Base-by-base conservation (phyloP, 176 grass and related monocot species). In the Musa beccarii region DNA sequence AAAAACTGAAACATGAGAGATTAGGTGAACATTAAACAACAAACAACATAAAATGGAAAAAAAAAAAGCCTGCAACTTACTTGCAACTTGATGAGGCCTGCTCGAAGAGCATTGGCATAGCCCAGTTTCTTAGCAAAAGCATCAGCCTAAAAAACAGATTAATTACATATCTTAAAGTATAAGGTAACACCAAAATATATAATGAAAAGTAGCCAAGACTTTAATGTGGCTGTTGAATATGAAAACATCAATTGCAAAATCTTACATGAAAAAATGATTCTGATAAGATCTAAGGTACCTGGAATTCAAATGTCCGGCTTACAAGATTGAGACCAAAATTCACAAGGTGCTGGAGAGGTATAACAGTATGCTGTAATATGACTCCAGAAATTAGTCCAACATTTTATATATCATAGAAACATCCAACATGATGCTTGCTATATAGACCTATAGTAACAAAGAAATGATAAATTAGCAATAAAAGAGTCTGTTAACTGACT, bases 91-190 rank as follows among this genome's bases (percentile, higher is more conserved):
- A 99, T 85, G 72, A 99, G 91, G 73, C 86, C 86, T 63, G 79
- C 81, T 19, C 66, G 78, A 84, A 99, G 96, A 77, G 88, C 23
- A 75, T 81, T 59, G 10, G 91, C 69, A 82, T 99, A 99, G 22
- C 91, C 86, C 77, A 99, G 83, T 81, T 94, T 99, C 83, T 99
- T 99, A 53, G 96, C 96, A 88, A 95, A 99, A 63, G 88, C 86
- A 83, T 99, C 96, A 83, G 96, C 96, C 96, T 99, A 81, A 83
- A 77, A 59, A 43, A n/a, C 9, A 62, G 75, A 75, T 25, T 73
- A 54, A 23, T 9, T 21, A 10, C 7, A 20, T 19, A 11, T 3
- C 4, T 43, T 43, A 43, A 29, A 29, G 29, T 29, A 29, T 29
- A 29, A 43, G 34, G 34, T 6, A 4, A 5, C 34, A 43, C 34